Conservation (phyloP, 2,329 filamentous ascomycete species). For the Ophiostoma angusticollis region DNA sequence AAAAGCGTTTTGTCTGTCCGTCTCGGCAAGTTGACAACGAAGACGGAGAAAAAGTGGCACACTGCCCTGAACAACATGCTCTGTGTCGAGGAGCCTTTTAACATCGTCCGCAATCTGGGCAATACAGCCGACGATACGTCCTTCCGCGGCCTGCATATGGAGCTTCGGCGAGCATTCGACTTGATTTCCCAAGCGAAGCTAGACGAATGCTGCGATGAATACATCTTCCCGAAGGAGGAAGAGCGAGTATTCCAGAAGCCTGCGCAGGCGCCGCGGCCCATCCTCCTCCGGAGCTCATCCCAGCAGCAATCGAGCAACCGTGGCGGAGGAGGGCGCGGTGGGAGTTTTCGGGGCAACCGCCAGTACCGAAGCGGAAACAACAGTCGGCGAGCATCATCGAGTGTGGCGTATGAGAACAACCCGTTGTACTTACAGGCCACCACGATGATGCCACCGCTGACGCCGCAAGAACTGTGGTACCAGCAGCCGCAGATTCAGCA, state of each 20-base stretch:
- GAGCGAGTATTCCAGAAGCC: constrained; percentile 47
- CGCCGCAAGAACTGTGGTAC: constrained; percentile 35
- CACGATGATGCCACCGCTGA: constrained; percentile 29
- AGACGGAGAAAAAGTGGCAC: constrained; percentile 82
- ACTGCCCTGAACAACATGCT: constrained; percentile 67
- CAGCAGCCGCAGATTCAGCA: constrained; percentile 33
- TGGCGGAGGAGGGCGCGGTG: constrained; percentile 36
- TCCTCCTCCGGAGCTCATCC: constrained; percentile 47
- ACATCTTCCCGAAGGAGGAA: constrained; percentile 76
- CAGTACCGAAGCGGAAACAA: constrained; percentile 33
- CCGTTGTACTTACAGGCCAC: constrained; percentile 26
- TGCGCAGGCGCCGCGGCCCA: constrained; percentile 39
- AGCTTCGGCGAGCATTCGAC: constrained; percentile 80
- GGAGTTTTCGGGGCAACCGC: constrained; percentile 35
- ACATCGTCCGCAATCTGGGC: constrained; percentile 73
- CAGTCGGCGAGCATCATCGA: constrained; percentile 40
- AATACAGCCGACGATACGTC: constrained; percentile 95
- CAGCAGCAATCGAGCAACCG: constrained; percentile 38
- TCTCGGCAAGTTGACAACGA: constrained; percentile 63
- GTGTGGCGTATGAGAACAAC: constrained; percentile 37
- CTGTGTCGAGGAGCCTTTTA: constrained; percentile 96
- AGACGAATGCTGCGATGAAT: constrained; percentile 75
- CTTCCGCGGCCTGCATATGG: constrained; percentile 79
- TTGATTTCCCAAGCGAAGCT: constrained; percentile 67
- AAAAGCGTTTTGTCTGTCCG: constrained; percentile 75